Evolutionary conservation across 108 stramenopile genomes (phyloP).

Genomic region (Parmales sp.): DNA sequence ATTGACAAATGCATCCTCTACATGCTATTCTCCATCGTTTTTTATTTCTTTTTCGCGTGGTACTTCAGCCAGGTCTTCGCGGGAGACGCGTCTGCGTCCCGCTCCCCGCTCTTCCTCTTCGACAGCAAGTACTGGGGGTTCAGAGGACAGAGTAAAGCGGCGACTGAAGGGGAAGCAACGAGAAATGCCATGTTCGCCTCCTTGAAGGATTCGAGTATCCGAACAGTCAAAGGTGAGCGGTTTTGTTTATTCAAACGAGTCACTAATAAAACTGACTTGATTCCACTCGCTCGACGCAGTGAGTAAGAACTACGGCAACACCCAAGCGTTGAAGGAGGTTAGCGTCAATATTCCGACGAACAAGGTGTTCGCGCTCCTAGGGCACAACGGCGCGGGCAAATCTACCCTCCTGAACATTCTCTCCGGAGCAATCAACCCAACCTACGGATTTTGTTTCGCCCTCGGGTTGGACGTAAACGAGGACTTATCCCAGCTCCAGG

Average conservation of each 20-base stretch:
- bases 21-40: conserved; percentile 7
- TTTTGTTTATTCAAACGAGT: not conserved
- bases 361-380: conserved; percentile 37
- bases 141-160: not conserved
- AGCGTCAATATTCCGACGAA: conserved; percentile 30
- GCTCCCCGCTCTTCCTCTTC: not conserved
- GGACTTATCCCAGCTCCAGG: conserved; percentile 20
- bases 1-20: not conserved
- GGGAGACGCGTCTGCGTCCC: no score
- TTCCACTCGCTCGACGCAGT: conserved; percentile 15
- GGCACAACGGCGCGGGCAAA: conserved; percentile 72
- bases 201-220: not conserved
- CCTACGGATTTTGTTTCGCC: conserved; percentile 45
- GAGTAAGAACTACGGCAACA: conserved; percentile 36
- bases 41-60: conserved; percentile 1
- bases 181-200: not conserved
- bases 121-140: not conserved
- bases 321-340: conserved; percentile 40
- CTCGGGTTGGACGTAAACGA: conserved; percentile 25
- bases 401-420: conserved; percentile 58
- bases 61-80: not conserved
- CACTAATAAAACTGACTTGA: not conserved
- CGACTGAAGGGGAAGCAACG: not conserved
- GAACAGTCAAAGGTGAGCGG: not conserved
- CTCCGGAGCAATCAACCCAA: conserved; percentile 54